Evolutionary conservation across 805 yeast genomes (phyloP).

Genomic region (Monosporozyma servazzii): DNA sequence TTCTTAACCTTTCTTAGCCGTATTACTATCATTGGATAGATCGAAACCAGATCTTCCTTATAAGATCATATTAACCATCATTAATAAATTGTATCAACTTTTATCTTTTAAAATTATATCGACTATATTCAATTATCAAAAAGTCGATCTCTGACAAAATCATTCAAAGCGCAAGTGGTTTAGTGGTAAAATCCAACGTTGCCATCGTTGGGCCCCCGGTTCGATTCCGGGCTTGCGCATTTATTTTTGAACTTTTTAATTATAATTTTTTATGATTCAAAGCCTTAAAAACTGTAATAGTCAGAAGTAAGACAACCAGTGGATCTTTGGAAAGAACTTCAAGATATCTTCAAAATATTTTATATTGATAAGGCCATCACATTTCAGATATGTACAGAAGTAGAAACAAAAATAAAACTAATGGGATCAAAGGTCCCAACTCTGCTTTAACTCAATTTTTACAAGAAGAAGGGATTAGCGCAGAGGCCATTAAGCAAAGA

Average conservation of each 20-base stretch:
- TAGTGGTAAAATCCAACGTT: conserved; percentile 2
- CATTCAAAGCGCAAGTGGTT: not conserved
- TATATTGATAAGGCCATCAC: too few relatives aligned
- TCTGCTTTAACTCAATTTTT: conserved; percentile 86
- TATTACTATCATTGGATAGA: too few relatives aligned
- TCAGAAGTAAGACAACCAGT: not conserved
- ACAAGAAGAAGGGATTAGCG: conserved; percentile 80
- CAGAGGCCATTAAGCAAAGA: conserved; percentile 58
- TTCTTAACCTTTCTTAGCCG: too few relatives aligned
- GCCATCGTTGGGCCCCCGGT: conserved; percentile 3
- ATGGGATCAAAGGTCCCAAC: conserved; percentile 47
- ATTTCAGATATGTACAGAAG: conserved; percentile 19
- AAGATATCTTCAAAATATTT: too few relatives aligned
- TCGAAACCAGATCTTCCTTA: too few relatives aligned
- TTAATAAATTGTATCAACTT: too few relatives aligned
- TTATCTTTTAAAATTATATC: too few relatives aligned
- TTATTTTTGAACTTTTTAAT: not conserved
- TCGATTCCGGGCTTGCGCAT: conserved; percentile 2
- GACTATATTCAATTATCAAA: not conserved
- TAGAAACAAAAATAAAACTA: conserved; percentile 15
- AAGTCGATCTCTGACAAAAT: too few relatives aligned
- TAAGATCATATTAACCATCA: not conserved
- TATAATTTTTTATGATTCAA: not conserved
- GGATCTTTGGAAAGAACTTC: too few relatives aligned
- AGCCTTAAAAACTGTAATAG: not conserved